Percentiles rank a stretch among this genome's conserved stretches.
Conservation (phyloP, 805 yeast species). For the Spathaspora passalidarum region DNA sequence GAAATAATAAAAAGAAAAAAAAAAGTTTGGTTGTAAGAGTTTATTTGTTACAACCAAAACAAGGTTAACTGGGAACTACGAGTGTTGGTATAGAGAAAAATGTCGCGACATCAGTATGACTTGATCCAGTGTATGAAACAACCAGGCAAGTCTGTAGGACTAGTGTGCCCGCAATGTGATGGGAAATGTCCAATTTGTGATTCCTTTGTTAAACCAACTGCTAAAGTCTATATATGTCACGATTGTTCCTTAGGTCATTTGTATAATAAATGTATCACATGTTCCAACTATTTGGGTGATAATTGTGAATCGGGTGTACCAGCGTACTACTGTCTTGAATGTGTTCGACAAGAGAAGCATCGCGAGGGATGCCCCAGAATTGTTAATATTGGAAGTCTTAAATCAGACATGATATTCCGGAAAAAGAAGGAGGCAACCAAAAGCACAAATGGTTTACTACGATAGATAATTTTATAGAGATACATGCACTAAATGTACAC, state of each 20-base stretch:
- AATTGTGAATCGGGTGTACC: constrained; percentile 37
- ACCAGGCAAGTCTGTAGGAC: constrained; percentile 72
- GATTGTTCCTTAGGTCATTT: constrained; percentile 77
- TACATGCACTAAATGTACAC: neutral
- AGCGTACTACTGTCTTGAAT: constrained; percentile 83
- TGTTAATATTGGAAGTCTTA: constrained; percentile 74
- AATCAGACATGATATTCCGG: constrained; percentile 63
- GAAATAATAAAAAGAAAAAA: neutral
- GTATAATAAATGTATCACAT: constrained; percentile 69
- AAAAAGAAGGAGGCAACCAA: constrained; percentile 27
- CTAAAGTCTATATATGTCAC: constrained; percentile 71
- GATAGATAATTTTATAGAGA: neutral
- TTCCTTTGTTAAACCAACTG: constrained; percentile 70
- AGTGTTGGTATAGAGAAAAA: constrained; percentile 18
- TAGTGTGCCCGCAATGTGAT: constrained; percentile 80
- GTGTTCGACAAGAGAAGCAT: constrained; percentile 74
- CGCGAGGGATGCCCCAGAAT: constrained; percentile 93
- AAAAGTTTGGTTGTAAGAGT: neutral
- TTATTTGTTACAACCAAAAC: too few species aligned
- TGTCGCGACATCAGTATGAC: constrained; percentile 91
- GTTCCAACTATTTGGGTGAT: constrained; percentile 61
- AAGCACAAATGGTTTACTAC: constrained; percentile 3
- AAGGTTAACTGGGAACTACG: too few species aligned
- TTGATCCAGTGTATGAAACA: constrained; percentile 79
- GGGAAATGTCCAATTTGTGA: constrained; percentile 92